Evolutionary conservation across 306 rosid species (phyloP).

Genomic region (Alnus glutinosa): DNA sequence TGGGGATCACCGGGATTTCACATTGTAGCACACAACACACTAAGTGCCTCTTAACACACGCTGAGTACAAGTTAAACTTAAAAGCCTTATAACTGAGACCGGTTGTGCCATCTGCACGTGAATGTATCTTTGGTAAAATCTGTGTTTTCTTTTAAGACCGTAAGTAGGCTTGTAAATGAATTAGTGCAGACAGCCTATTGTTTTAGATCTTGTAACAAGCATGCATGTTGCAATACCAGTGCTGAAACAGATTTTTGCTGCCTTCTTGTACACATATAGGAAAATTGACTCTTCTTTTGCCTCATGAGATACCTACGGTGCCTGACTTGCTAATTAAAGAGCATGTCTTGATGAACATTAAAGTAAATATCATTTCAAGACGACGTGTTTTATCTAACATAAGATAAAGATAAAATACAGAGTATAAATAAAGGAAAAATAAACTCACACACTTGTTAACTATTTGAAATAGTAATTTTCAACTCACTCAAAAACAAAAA

Average conservation of each 20-base stretch:
- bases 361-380: not conserved
- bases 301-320: not conserved
- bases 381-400: no score
- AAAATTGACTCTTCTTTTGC: not conserved
- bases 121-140: not conserved
- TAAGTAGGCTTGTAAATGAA: not conserved
- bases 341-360: slow-evolving; percentile 2
- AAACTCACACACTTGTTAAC: not conserved
- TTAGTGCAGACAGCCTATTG: not conserved
- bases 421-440: not conserved
- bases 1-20: no score
- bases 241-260: not conserved
- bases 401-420: not conserved
- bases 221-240: not conserved
- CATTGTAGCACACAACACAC: no score
- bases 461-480: not conserved
- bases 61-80: not conserved
- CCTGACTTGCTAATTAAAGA: not conserved
- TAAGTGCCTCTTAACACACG: no score
- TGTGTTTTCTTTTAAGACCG: not conserved
- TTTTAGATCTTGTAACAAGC: not conserved
- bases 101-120: not conserved
- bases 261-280: not conserved
- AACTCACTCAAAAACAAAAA: not conserved
- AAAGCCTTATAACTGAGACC: not conserved